These are phyloP conservation scores for Penicillium decumbens DNA, from an alignment of 2,329 filamentous ascomycete genomes.

Conservation along the genomic window DNA sequence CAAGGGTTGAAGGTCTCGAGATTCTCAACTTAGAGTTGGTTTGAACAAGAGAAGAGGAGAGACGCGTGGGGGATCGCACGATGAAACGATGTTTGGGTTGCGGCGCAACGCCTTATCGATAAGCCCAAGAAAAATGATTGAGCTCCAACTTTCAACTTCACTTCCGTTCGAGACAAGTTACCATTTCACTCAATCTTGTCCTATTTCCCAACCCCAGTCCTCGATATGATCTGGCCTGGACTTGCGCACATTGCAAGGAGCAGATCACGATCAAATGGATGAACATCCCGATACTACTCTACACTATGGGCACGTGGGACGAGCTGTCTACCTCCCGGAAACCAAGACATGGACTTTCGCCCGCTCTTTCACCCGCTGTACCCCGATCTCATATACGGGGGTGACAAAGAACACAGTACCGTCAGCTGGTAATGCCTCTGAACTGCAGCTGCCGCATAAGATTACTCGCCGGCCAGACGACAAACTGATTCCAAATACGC, in stretches of 20 bases:
- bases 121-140: constrained; percentile 19
- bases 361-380: constrained; percentile 30
- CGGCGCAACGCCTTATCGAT: constrained; percentile 32
- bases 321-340: constrained; percentile 48
- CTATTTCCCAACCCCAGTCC: background rate
- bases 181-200: background rate
- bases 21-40: background rate
- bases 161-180: background rate
- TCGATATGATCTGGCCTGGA: constrained; percentile 31
- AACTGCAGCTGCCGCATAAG: constrained; percentile 7
- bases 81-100: constrained; percentile 22
- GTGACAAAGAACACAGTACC: constrained; percentile 25
- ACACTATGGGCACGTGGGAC: constrained; percentile 56
- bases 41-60: background rate
- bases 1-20: background rate
- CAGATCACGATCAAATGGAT: constrained; percentile 53
- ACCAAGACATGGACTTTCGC: constrained; percentile 48
- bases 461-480: constrained; percentile 17
- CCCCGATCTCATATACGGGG: constrained; percentile 30
- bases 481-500: constrained; percentile 24
- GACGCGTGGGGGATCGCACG: background rate
- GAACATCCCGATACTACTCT: constrained; percentile 48
- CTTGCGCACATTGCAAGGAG: constrained; percentile 26
- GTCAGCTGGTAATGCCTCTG: constrained; percentile 18
- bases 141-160: background rate